Conservation (phyloP, 495 filamentous ascomycete genomes). For the Xylaria acuta region DNA sequence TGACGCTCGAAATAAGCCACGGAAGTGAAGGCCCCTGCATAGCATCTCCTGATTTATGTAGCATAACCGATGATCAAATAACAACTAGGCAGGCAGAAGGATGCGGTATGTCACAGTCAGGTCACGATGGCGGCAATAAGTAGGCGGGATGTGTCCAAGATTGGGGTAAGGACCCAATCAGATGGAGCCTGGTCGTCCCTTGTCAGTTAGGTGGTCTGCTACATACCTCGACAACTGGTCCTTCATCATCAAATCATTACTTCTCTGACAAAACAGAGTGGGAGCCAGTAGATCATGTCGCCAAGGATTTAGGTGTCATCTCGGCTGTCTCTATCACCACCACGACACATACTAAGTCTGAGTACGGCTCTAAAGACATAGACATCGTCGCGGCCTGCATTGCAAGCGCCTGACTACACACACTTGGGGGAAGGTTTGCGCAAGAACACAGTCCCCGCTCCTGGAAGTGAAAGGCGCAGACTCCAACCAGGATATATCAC, state of each 20-base stretch:
- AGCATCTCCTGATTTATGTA: no score
- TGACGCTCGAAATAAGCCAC: no score
- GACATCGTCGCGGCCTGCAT: conserved; percentile 13
- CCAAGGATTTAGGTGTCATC: conserved; percentile 30
- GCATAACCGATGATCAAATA: no score
- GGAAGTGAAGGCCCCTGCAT: no score
- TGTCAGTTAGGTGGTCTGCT: conserved; percentile 35
- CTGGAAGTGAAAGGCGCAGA: conserved; percentile 26
- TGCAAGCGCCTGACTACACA: conserved; percentile 1
- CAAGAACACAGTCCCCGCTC: not conserved
- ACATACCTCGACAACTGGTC: conserved; percentile 24
- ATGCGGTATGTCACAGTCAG: no score
- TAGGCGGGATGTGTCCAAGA: no score
- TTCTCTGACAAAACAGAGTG: conserved; percentile 7
- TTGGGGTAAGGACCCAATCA: no score
- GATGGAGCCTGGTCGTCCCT: conserved; percentile 31
- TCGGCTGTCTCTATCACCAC: conserved; percentile 29
- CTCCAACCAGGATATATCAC: conserved; percentile 31
- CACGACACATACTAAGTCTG: not conserved
- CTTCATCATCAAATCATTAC: not conserved
- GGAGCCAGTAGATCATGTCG: conserved; percentile 28
- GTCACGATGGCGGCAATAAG: no score
- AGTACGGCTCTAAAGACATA: not conserved
- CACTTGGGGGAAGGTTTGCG: not conserved
- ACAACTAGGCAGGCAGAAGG: no score